Evolutionary conservation across 345 rosid species (phyloP).

Genomic region (Brassica incana): DNA sequence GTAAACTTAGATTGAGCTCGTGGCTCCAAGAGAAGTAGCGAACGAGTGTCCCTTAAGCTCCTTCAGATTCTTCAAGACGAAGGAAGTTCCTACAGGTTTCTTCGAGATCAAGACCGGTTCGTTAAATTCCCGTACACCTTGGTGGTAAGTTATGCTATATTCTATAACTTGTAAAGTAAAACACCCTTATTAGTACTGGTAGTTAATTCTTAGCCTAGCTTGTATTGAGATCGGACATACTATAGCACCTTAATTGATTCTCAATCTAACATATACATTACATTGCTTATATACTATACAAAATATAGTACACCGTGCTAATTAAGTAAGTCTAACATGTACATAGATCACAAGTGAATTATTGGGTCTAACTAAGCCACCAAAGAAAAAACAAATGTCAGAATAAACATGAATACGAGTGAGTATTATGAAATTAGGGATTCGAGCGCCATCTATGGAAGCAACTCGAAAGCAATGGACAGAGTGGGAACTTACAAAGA

Average conservation of each 20-base stretch:
- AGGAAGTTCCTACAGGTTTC: slow-evolving; percentile 51
- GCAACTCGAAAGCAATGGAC: no score
- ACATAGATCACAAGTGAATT: neutral
- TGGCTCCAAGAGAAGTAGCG: slow-evolving; percentile 52
- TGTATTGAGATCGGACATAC: neutral
- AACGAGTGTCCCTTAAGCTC: slow-evolving; percentile 54
- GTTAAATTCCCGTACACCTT: slow-evolving; percentile 52
- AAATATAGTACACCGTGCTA: neutral
- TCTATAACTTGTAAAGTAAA: neutral
- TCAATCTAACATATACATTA: neutral
- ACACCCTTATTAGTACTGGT: neutral
- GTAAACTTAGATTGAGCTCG: slow-evolving; percentile 46
- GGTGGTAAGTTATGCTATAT: slow-evolving; percentile 43
- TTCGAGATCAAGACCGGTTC: slow-evolving; percentile 48
- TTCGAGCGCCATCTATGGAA: no score
- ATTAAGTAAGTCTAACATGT: neutral
- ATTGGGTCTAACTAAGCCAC: neutral
- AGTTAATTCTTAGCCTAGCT: neutral
- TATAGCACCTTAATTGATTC: neutral
- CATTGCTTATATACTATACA: neutral
- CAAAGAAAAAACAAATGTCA: neutral
- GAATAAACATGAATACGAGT: no score
- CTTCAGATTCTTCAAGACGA: slow-evolving; percentile 54
- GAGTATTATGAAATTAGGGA: no score
- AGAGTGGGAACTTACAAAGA: no score